Base-by-base conservation (phyloP, 2,329 filamentous ascomycete species). In the Blumeriella jaapii region DNA sequence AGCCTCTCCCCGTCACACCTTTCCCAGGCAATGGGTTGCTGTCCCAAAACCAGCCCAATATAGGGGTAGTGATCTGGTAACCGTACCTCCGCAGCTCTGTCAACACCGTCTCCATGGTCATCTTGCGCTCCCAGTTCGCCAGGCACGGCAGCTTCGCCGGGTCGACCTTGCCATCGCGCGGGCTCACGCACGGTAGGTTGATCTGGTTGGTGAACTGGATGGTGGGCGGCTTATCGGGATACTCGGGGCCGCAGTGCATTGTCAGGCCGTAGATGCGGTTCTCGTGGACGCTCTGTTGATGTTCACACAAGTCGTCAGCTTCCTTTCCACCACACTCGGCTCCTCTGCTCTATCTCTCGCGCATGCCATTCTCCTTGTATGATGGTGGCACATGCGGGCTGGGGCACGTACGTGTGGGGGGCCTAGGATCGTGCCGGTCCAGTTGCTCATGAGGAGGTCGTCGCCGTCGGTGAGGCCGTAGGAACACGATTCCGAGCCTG, bases 251-350 rank as follows among this genome's bases (percentile, higher is more conserved):
- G 65, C 91, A 98, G 65, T 93, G 81, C 66, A 98, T 94, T 62
- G 89, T 93, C 53, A 98, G 73, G 50, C 85, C 93, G 70, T 98
- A 98, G 65, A 98, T 98, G 55, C 91, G 82, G 64, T 98, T 98
- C 69, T 98, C 91, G 59, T 96, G 89, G 44, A 80, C 86, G 61
- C 86, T 93, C 83, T 91, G 55, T 8, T 4, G 33, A 16, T n/a
- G n/a, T n/a, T n/a, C n/a, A 17, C 7, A 17, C 11, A 9, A 6
- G 2, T 10, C 23, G 10, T 34, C 22, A 34, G 39, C 29, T 11
- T 22, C 30, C 14, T 31, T 20, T 24, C 10, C 22, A 4, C 22
- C 22, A 8, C 12, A 24, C 12, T n/a, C 10, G 22, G 9, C 22
- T 24, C 12, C 22, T 9, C 12, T 9, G 9, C 10, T 24, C 22